phyloP scores from a whole-genome alignment of 768 basidiomycete genomes.

The Trametes meyenii region DNA sequence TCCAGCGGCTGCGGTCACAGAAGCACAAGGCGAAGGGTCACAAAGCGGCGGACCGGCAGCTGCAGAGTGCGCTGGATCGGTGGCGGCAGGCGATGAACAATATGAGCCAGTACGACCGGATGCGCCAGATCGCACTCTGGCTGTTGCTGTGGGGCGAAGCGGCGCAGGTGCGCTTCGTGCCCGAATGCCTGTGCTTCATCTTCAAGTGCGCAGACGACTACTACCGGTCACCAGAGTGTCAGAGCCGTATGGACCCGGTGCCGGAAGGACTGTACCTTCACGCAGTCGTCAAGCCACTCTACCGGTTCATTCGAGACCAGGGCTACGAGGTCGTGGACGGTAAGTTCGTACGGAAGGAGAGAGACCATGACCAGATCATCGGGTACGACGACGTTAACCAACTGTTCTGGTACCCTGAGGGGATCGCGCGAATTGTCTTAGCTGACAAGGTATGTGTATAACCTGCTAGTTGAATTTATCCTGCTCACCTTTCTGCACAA shows the following conservation, averaged over 20 bases:
- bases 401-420: constrained; percentile 99
- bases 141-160: constrained; percentile 98
- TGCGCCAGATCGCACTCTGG: constrained; percentile 94
- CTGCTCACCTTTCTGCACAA: background rate
- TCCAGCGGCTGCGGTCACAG: constrained; percentile 80
- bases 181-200: constrained; percentile 98
- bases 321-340: constrained; percentile 97
- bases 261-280: constrained; percentile 95
- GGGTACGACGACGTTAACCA: constrained; percentile 99
- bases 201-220: constrained; percentile 99
- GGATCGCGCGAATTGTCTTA: constrained; percentile 89
- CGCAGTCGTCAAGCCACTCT: constrained; percentile 89
- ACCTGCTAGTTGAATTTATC: background rate
- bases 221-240: constrained; percentile 98
- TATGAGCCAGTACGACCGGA: constrained; percentile 97
- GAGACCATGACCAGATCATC: constrained; percentile 92
- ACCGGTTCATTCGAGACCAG: constrained; percentile 96
- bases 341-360: constrained; percentile 90
- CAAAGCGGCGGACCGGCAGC: constrained; percentile 60
- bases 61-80: constrained; percentile 83
- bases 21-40: constrained; percentile 53
- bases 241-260: constrained; percentile 87
- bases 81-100: constrained; percentile 99
- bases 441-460: constrained; percentile 73
- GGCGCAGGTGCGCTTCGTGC: constrained; percentile 94